Conservation (phyloP, 1,284 basidiomycete genomes). For the Afroboletus lepidellus region DNA sequence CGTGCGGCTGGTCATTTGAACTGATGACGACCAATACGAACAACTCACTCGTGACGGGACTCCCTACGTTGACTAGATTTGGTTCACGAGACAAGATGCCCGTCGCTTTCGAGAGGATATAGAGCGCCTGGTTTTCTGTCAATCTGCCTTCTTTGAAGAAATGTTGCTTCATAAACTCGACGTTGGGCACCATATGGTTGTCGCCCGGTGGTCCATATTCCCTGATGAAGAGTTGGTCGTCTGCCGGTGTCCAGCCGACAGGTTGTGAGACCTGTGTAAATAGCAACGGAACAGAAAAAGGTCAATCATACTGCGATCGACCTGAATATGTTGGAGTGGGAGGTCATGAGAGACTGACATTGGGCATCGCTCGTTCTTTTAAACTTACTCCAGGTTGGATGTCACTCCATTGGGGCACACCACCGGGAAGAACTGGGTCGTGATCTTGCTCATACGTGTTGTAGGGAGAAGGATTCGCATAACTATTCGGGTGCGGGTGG, state of each 20-base stretch:
- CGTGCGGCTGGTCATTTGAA: slow-evolving; percentile 12
- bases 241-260: slow-evolving; percentile 18
- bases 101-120: slow-evolving; percentile 80
- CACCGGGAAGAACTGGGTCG: slow-evolving; percentile 34
- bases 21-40: slow-evolving; percentile 2
- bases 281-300: not conserved
- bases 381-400: slow-evolving; percentile 16
- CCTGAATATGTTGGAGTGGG: slow-evolving; percentile 13
- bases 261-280: slow-evolving; percentile 28
- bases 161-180: slow-evolving; percentile 87
- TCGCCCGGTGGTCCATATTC: slow-evolving; percentile 31
- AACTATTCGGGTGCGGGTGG: slow-evolving; percentile 13
- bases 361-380: slow-evolving; percentile 31
- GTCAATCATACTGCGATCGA: slow-evolving; percentile 28
- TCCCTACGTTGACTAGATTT: slow-evolving; percentile 87
- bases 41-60: slow-evolving; percentile 87
- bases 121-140: slow-evolving; percentile 85
- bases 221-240: slow-evolving; percentile 32
- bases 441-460: slow-evolving; percentile 22
- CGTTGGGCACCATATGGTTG: slow-evolving; percentile 55
- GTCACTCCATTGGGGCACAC: slow-evolving; percentile 27
- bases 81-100: slow-evolving; percentile 78
- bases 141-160: slow-evolving; percentile 90
- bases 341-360: slow-evolving; percentile 28
- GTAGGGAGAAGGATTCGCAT: slow-evolving; percentile 16